phyloP scores from a whole-genome alignment of 1,139 yeast species.

The Scheffersomyces segobiensis region DNA sequence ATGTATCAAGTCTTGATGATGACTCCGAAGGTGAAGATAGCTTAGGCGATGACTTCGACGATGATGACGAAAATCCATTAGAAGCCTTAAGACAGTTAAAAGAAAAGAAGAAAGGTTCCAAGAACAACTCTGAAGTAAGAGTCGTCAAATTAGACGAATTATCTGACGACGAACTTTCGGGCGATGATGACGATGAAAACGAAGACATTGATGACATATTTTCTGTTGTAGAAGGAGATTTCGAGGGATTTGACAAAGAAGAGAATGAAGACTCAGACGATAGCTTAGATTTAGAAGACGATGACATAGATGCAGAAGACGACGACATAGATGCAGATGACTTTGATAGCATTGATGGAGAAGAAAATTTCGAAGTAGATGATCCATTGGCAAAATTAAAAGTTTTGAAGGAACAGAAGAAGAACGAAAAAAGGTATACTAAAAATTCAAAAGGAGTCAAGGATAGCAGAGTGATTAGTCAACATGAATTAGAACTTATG shows the following conservation, averaged over 20 bases:
- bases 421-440: slow-evolving; percentile 7
- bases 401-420: slow-evolving; percentile 15
- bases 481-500: slow-evolving; percentile 45
- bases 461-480: slow-evolving; percentile 19
- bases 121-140: slow-evolving; percentile 9
- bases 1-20: not conserved
- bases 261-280: slow-evolving; percentile 1
- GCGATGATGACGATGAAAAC: slow-evolving; percentile 3
- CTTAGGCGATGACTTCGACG: slow-evolving; percentile 12
- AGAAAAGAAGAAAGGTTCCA: slow-evolving; percentile 5
- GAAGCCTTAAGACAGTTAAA: slow-evolving; percentile 24
- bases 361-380: slow-evolving; percentile 14
- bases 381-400: slow-evolving; percentile 23
- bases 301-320: slow-evolving; percentile 9
- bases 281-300: slow-evolving; percentile 4
- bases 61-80: slow-evolving; percentile 19
- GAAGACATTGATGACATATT: slow-evolving; percentile 3
- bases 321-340: slow-evolving; percentile 12
- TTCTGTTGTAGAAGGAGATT: slow-evolving; percentile 15
- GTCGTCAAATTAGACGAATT: slow-evolving; percentile 33
- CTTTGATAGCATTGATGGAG: slow-evolving; percentile 15
- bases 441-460: slow-evolving; percentile 12
- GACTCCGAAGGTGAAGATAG: slow-evolving; percentile 20
- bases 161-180: slow-evolving; percentile 18
- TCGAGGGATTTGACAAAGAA: slow-evolving; percentile 6